Base-by-base conservation (phyloP, 225 moss, liverwort and hornwort genomes). In the Pleurozium schreberi region DNA sequence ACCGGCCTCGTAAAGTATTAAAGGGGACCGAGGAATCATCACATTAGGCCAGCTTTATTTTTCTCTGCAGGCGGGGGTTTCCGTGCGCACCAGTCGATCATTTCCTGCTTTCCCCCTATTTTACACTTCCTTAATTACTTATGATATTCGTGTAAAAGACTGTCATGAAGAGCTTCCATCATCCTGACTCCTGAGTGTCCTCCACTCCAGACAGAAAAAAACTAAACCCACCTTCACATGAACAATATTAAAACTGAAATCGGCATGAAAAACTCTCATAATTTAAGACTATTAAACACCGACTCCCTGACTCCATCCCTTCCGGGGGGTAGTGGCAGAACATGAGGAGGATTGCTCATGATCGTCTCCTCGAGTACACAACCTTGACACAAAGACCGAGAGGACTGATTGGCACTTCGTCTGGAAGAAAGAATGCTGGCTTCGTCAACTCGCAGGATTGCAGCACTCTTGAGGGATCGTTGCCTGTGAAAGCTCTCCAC, bases 321-420 rank as follows among this genome's bases (percentile, higher is more conserved):
- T n/a, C 90, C 90, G 4, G 93, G 91, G 13, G 93, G 91, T 43
- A 86, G 87, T 36, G 91, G 91, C 58, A 91, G 67, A 57, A 87
- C 63, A 71, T 91, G 87, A 59, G 89, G 89, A 60, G 88, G 84
- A 62, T 93, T 93, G 83, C 43, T 62, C 31, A 59, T 60, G 50
- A 89, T 60, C 40, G 83, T 83, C 73, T 88, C 89, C 83, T 91
- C 89, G 14, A 89, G 91, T 42, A 83, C 85, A 53, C 87, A 67
- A 26, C 87, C 88, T 80, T 82, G 89, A 64, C 87, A 89, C 88
- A 88, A 59, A 7, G 91, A 92, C 20, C 84, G 81, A 62, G 91
- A 87, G 12, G 92, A 89, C 52, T 89, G 84, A 64, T 50, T 74
- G 26, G 85, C 58, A 71, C 89, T 89, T 91, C 91, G 86, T 82